Evolutionary conservation across 805 yeast genomes (phyloP).

Genomic region (Hagleromyces aurorensis): DNA sequence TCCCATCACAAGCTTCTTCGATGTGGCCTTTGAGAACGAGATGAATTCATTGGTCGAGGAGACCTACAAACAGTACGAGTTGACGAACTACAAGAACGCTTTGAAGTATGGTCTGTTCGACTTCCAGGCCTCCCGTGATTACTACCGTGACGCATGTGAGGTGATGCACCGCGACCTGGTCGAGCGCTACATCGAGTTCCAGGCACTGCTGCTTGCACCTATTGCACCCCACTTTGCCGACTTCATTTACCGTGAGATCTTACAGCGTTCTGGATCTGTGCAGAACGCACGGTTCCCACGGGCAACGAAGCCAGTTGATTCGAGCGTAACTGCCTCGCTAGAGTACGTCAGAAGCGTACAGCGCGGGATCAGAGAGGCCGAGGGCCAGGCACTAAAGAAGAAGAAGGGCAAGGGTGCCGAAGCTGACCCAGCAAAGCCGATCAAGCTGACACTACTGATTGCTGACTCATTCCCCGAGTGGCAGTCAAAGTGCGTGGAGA

Average conservation of each 20-base stretch:
- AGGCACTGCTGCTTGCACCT: constrained; percentile 79
- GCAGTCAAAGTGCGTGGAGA: constrained; percentile 73
- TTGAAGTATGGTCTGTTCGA: constrained; percentile 88
- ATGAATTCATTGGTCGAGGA: constrained; percentile 74
- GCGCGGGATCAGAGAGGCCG: constrained; percentile 87
- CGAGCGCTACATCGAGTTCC: constrained; percentile 74
- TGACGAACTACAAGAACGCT: constrained; percentile 79
- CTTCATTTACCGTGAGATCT: constrained; percentile 74
- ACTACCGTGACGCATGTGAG: constrained; percentile 71
- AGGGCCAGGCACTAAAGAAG: constrained; percentile 76
- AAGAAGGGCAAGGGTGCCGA: constrained; percentile 75
- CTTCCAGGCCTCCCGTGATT: constrained; percentile 91
- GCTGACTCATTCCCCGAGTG: constrained; percentile 88
- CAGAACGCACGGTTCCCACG: constrained; percentile 78
- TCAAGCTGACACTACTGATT: constrained; percentile 62
- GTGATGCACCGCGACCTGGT: constrained; percentile 81
- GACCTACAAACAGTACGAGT: constrained; percentile 60
- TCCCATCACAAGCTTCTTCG: constrained; percentile 58
- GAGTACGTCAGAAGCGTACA: constrained; percentile 71
- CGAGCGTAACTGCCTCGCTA: constrained; percentile 55
- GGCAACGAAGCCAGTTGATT: constrained; percentile 58
- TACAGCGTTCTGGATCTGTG: constrained; percentile 57
- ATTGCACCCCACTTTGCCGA: constrained; percentile 96
- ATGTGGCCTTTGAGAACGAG: constrained; percentile 86
- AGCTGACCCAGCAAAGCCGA: constrained; percentile 67